Conservation (phyloP, 352 stramenopile species). For the Phytophthora podocarpi region DNA sequence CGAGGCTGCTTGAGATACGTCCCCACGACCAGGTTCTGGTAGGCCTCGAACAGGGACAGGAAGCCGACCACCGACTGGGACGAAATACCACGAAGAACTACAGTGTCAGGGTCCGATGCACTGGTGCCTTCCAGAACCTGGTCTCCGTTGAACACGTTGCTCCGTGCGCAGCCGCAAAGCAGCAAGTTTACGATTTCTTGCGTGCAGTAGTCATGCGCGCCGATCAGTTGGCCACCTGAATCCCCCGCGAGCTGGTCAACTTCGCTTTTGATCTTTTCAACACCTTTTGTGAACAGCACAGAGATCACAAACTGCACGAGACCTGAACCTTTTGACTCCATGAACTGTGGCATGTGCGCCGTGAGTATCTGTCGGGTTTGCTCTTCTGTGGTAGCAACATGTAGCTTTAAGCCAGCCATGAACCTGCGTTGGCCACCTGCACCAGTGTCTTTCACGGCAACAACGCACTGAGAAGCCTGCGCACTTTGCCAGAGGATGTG, state of each 20-base stretch:
- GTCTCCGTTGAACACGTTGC: slow-evolving; percentile 95
- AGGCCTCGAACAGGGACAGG: slow-evolving; percentile 92
- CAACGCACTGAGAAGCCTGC: slow-evolving; percentile 32
- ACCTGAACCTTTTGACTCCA: slow-evolving; percentile 57
- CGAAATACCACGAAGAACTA: slow-evolving; percentile 79
- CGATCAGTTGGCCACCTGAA: slow-evolving; percentile 70
- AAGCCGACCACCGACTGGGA: slow-evolving; percentile 74
- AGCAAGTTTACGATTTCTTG: slow-evolving; percentile 98
- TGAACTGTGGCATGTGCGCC: slow-evolving; percentile 52
- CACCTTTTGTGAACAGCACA: slow-evolving; percentile 66
- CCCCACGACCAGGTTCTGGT: slow-evolving; percentile 89
- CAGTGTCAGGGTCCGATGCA: slow-evolving; percentile 57
- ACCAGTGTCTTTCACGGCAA: slow-evolving; percentile 39
- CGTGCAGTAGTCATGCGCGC: slow-evolving; percentile 88
- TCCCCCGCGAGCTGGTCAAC: slow-evolving; percentile 84
- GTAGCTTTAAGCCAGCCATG: slow-evolving; percentile 45
- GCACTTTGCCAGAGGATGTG: slow-evolving; percentile 76
- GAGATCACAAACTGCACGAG: slow-evolving; percentile 79
- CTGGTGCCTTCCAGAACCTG: slow-evolving; percentile 68
- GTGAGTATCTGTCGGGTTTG: slow-evolving; percentile 44
- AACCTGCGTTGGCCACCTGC: slow-evolving; percentile 37
- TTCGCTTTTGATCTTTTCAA: slow-evolving; percentile 64
- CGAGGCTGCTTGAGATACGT: slow-evolving; percentile 75
- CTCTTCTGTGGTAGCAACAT: slow-evolving; percentile 38
- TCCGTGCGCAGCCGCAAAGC: slow-evolving; percentile 90